Base-by-base conservation (phyloP, 495 filamentous ascomycete species). In the Annulohypoxylon nitens region DNA sequence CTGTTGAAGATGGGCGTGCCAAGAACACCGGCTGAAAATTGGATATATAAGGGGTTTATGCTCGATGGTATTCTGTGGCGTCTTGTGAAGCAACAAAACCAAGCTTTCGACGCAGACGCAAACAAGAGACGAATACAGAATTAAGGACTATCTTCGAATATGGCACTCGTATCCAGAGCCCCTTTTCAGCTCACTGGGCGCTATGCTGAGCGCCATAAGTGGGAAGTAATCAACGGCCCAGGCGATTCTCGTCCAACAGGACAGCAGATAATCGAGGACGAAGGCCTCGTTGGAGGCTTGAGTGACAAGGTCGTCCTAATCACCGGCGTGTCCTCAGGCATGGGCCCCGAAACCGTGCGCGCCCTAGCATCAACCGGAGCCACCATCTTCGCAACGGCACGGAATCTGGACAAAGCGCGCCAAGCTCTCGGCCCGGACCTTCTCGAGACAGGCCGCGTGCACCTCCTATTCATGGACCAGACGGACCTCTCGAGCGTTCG, bases 321-420 rank as follows among this genome's bases (percentile, higher is more conserved):
- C 61, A 88, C 87, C 0, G 88, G 87, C 9, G 81, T 80, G 36
- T 86, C 85, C 0, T 83, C 84, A 1, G 87, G 86, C 8, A 83
- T 88, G 5, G 86, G 86, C 1, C 75, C 85, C 45, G 81, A 86
- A 62, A 88, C 87, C 4, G 85, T 84, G 3, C 79, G 74, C 16
- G 85, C 85, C 0, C 64, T 90, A 23, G 78, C 79, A 11, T 76
- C 76, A 9, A 83, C 86, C 0, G 87, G 86, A 16, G 84, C 85
- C 8, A 83, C 78, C 20, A 72, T 88, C 45, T 85, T 83, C 74
- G 74, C 79, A 16, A 84, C 80, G 45, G 80, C 82, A 47, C 78
- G 84, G 70, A 75, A 84, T 73, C 62, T 72, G 26, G 65, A 83
- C 77, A 75, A 80, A 68, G 60, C 75, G 65, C 16, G 69, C 0